phyloP scores from a whole-genome alignment of 306 rosid species.

The Casuarina cunninghamiana region DNA sequence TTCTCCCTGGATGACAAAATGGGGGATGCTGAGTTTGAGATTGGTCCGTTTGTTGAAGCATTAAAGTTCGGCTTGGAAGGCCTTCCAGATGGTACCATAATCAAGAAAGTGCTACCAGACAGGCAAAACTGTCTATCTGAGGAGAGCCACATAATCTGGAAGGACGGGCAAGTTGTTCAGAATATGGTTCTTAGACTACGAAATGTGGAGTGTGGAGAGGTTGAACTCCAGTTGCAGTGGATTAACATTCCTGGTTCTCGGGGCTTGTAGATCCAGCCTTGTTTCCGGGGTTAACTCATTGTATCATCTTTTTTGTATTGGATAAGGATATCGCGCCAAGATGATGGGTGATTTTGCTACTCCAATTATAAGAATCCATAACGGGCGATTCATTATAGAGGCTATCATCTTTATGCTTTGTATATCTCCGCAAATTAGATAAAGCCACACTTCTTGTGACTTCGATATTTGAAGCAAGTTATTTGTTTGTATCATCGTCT shows the following conservation, averaged over 20 bases:
- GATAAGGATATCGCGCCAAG: too few relatives aligned
- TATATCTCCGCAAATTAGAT: too few relatives aligned
- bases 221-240: constrained; percentile 76
- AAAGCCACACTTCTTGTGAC: too few relatives aligned
- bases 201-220: constrained; percentile 77
- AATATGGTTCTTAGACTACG: constrained; percentile 68
- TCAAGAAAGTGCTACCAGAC: constrained; percentile 50
- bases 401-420: too few relatives aligned
- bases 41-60: constrained; percentile 48
- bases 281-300: too few relatives aligned
- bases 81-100: constrained; percentile 50
- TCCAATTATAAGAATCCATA: too few relatives aligned
- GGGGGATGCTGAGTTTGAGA: constrained; percentile 82
- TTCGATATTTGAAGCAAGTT: too few relatives aligned
- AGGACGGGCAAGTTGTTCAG: constrained; percentile 53
- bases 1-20: constrained; percentile 75
- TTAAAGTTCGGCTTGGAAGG: constrained; percentile 38
- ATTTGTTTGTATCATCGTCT: too few relatives aligned
- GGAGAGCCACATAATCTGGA: constrained; percentile 61
- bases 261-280: constrained; percentile 33
- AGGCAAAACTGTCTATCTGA: constrained; percentile 69
- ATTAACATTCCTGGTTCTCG: constrained; percentile 64
- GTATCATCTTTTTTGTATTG: too few relatives aligned
- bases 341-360: too few relatives aligned
- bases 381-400: too few relatives aligned